Percentiles rank a stretch among this genome's conserved stretches.
These are phyloP conservation scores for Rossbeevera mucosa DNA, from an alignment of 768 basidiomycete genomes.

Conservation along the genomic window DNA sequence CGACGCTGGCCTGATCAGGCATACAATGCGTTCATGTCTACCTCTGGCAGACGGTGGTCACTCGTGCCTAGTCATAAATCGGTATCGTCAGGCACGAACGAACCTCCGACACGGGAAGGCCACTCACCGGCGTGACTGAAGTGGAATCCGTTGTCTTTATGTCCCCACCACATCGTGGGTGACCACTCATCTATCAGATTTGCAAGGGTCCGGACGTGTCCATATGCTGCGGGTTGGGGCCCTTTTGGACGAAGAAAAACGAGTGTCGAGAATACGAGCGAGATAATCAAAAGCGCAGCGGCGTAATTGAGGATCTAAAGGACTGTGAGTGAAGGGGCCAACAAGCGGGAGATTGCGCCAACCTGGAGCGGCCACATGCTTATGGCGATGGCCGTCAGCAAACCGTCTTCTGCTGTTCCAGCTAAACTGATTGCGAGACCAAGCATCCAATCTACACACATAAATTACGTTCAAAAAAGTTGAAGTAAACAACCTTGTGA, in stretches of 20 bases:
- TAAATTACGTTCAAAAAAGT: neutral
- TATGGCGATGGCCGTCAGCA: constrained; percentile 16
- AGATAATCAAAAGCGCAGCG: constrained; percentile 15
- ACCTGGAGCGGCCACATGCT: constrained; percentile 29
- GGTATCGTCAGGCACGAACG: neutral
- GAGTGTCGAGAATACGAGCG: constrained; percentile 13
- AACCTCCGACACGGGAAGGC: neutral
- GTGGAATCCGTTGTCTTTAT: constrained; percentile 8
- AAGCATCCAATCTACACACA: constrained; percentile 31
- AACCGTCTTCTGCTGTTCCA: constrained; percentile 9
- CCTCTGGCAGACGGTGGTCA: constrained; percentile 15
- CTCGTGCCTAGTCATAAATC: constrained; percentile 19
- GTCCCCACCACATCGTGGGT: constrained; percentile 30
- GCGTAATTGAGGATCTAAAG: constrained; percentile 26
- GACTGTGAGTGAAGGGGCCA: neutral
- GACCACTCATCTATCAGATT: constrained; percentile 36
- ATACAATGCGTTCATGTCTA: constrained; percentile 11
- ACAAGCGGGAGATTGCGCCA: neutral
- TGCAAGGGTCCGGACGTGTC: constrained; percentile 32
- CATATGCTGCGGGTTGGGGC: constrained; percentile 30
- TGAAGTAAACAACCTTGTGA: neutral
- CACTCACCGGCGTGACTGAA: constrained; percentile 22
- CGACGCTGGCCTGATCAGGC: neutral
- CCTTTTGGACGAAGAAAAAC: constrained; percentile 17
- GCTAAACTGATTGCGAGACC: constrained; percentile 24